Conservation (phyloP, 345 rosid species). For the Tarenaya hassleriana region DNA sequence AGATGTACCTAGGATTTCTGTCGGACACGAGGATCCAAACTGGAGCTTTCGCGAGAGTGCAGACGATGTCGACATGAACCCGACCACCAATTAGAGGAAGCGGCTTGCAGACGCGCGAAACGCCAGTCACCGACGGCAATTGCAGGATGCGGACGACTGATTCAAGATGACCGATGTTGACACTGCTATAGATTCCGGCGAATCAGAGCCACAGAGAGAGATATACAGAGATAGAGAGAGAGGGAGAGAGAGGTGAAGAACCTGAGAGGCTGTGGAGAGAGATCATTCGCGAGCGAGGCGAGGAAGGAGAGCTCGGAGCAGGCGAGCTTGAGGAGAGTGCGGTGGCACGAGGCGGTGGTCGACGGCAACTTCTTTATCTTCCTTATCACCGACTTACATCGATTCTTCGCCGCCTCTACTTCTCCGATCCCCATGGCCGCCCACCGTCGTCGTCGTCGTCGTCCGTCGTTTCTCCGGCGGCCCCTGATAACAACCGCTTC, state of each 20-base stretch:
- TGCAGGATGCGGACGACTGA: slow-evolving; percentile 56
- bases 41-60: slow-evolving; percentile 51
- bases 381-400: slow-evolving; percentile 45
- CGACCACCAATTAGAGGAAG: slow-evolving; percentile 29
- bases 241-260: slow-evolving; percentile 9
- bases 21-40: slow-evolving; percentile 86
- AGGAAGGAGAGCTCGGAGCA: slow-evolving; percentile 72
- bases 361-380: slow-evolving; percentile 35
- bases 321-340: slow-evolving; percentile 64
- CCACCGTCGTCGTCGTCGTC: not conserved
- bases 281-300: slow-evolving; percentile 33
- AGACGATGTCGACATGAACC: slow-evolving; percentile 65
- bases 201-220: not conserved
- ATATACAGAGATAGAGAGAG: not conserved
- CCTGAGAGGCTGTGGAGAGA: slow-evolving; percentile 44
- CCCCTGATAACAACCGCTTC: too few relatives aligned
- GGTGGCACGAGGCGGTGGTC: slow-evolving; percentile 40
- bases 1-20: slow-evolving; percentile 63
- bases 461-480: not conserved
- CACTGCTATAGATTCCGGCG: slow-evolving; percentile 33
- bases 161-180: slow-evolving; percentile 76
- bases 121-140: slow-evolving; percentile 51
- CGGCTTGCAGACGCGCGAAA: slow-evolving; percentile 79
- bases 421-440: slow-evolving; percentile 28
- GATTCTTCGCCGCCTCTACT: slow-evolving; percentile 36